Evolutionary conservation across 345 rosid species (phyloP).

Genomic region (Populus nigra): DNA sequence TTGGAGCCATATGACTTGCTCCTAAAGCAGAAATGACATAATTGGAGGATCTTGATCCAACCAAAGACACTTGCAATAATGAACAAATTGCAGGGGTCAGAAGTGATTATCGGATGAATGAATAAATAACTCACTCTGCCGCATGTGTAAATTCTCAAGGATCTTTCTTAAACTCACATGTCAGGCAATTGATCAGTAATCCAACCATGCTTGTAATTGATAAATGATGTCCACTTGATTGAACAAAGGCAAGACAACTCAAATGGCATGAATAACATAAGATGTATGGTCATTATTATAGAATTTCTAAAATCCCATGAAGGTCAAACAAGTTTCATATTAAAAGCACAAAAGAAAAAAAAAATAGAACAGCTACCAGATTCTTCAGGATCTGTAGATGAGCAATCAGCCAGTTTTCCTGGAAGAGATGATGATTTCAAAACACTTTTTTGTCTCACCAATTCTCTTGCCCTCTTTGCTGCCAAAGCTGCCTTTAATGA

Average conservation of each 20-base stretch:
- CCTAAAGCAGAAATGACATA: background rate
- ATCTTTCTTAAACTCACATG: background rate
- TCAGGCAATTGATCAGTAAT: background rate
- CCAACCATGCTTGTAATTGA: background rate
- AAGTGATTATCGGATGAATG: background rate
- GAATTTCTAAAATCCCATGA: background rate
- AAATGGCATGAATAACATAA: background rate
- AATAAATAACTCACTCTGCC: background rate
- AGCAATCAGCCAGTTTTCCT: conserved; percentile 97
- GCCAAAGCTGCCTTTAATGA: conserved; percentile 89
- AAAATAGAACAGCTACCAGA: conserved; percentile 49
- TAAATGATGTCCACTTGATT: background rate
- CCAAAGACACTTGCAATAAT: background rate
- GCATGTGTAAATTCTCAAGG: background rate
- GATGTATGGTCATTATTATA: background rate
- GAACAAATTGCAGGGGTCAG: background rate
- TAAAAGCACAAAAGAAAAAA: background rate
- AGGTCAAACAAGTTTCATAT: background rate
- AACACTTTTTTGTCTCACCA: conserved; percentile 88
- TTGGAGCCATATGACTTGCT: background rate
- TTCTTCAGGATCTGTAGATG: conserved; percentile 87
- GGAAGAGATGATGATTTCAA: conserved; percentile 94
- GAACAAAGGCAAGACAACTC: background rate
- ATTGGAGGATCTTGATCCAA: conserved; percentile 1
- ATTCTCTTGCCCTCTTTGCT: conserved; percentile 95